Base-by-base conservation (phyloP, 192 early-diverging fungal species). In the Coemansia sp. region DNA sequence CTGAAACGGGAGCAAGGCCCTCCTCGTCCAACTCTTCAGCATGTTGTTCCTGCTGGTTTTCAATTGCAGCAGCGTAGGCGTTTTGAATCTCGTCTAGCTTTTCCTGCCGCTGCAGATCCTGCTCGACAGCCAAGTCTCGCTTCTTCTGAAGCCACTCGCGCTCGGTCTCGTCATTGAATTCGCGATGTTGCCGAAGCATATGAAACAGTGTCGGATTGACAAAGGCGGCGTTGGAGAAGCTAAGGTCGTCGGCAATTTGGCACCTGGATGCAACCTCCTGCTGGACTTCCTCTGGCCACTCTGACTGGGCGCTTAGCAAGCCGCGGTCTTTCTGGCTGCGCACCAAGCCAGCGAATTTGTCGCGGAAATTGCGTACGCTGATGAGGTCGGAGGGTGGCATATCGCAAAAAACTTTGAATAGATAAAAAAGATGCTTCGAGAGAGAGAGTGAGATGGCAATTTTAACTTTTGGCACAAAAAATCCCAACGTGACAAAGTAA, bases 181-280 rank as follows among this genome's bases (percentile, higher is more conserved):
- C 82, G 49, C 82, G 82, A 50, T 84, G 82, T 44, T 84, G 76
- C 30, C 82, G 76, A 43, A 84, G 77, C 82, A 84, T 84, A 38
- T 78, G 77, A 60, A 84, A 84, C n/a, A 84, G 62, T 2, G 82
- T 84, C 40, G 82, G 82, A 28, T 84, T 84, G 38, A 84, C 82
- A 74, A 84, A 84, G 7, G 82, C 74, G 4, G 82, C 67, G 21
- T 78, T 79, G 40, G 82, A 84, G 55, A 84, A 84, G 58, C 82
- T 79, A 59, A 79, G 63, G 39, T 84, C 82, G 63, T 84, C 82
- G 17, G 64, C 74, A 40, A 84, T 79, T 57, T 70, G 59, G 55
- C 82, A 84, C 42, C 77, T 70, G 17, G 40, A 49, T 3, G 70
- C 82, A 19, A 84, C 77, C 21, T 75, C 74, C 10, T 64, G 32